Conservation (phyloP, 768 basidiomycete genomes). For the Baorangia bicolor region DNA sequence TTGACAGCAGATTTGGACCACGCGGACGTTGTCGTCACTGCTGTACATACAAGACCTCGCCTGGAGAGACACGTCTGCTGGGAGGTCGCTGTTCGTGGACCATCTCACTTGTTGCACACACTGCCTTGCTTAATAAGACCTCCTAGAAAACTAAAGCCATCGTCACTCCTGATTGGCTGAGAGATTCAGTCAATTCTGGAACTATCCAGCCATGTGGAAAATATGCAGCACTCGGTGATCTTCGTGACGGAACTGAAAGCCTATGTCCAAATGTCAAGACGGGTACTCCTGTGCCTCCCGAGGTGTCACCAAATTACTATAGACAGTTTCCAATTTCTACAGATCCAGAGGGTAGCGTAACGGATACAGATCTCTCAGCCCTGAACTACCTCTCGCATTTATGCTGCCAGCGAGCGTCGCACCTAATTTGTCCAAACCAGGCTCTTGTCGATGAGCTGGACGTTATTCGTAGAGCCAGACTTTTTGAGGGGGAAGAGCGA, state of each 20-base stretch:
- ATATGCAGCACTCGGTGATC: conserved; percentile 56
- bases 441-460: conserved; percentile 55
- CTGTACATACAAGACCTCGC: conserved; percentile 61
- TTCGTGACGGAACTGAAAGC: conserved; percentile 46
- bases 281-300: not conserved
- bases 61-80: conserved; percentile 69
- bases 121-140: conserved; percentile 1
- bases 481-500: conserved; percentile 63
- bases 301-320: not conserved
- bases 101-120: not conserved
- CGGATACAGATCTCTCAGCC: conserved; percentile 13
- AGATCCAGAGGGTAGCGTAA: conserved; percentile 22
- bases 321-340: not conserved
- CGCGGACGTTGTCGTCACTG: conserved; percentile 68
- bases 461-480: conserved; percentile 54
- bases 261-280: conserved; percentile 39
- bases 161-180: conserved; percentile 72
- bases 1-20: conserved; percentile 42
- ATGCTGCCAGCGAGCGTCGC: conserved; percentile 63
- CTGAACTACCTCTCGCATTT: conserved; percentile 40
- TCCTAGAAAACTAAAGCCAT: conserved; percentile 62
- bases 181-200: conserved; percentile 49
- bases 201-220: conserved; percentile 48
- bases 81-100: conserved; percentile 57
- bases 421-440: conserved; percentile 71